Base-by-base conservation (phyloP, 805 yeast species). In the Hanseniaspora lindneri region DNA sequence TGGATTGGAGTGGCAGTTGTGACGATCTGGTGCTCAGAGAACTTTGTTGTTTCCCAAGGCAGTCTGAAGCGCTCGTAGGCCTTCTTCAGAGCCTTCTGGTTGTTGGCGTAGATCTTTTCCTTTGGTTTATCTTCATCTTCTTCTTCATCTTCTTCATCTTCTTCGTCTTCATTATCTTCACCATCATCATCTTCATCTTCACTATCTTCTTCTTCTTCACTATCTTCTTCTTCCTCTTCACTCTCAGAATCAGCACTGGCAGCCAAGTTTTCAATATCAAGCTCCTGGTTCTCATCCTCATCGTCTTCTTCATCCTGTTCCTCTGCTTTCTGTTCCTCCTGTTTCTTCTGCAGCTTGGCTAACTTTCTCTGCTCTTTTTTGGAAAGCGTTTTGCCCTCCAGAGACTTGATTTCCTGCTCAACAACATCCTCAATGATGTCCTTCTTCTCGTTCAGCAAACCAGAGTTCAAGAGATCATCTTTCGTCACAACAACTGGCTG, bases 81-180 rank as follows among this genome's bases (percentile, higher is more conserved):
- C 44, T 81, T 83, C 54, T 72, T 77, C 60, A 83, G 65, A 3
- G 98, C 97, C n/a, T 83, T 80, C 41, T 70, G 71, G 67, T 92
- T 89, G 66, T 92, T 87, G 54, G 89, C 71, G 11, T 96, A 88
- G 44, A 86, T 73, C 63, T 88, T 88, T 51, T 92, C 86, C 66
- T 82, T 78, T 42, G 97, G 96, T 32, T 89, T 87, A 39, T 88
- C 77, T 63, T 92, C 98, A 16, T 95, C 95, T 61, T 88, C 96
- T 1, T 92, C 84, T 59, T 87, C 96, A 37, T 85, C 67, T 59
- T 89, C 96, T 23, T 82, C 96, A 48, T 87, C 96, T 55, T 82
- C 88, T 49, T 77, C 85, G 7, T 79, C 89, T 37, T 75, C 83
- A 27, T 73, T 79, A 39, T 72, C 79, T 34, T 73, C 78, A 14